Evolutionary conservation across 164 flowering plant species (phyloP), one percentile per base, ranked within the genome.

Genomic region (Kingdonia uniflora): DNA sequence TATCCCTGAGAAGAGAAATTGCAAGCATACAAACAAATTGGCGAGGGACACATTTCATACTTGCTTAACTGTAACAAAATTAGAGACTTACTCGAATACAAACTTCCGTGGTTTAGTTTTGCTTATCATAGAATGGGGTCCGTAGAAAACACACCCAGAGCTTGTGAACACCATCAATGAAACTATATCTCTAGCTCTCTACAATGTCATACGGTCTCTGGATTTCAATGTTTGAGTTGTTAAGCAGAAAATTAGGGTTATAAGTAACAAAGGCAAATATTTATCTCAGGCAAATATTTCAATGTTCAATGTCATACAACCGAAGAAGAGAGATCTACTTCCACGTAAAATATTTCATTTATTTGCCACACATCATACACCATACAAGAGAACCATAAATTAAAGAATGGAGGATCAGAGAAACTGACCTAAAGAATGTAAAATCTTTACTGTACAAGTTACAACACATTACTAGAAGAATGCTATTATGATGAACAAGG

Each of bases 401-500:
- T 13, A 46, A 56, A 33, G 2, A 25, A n/a, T n/a, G n/a, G 8
- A 39, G 21, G 24, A 10, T 33, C 33, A 52, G 17, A 52, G 23
- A n/a, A 21, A 19, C 44, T 58, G 48, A 19, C 20, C 6, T 5
- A 44, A 19, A 64, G 39, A 59, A 60, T 20, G 56, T 11, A 11
- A 42, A 49, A n/a, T n/a, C n/a, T n/a, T n/a, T n/a, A n/a, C n/a
- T 29, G 35, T 29, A 29, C 35, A 29, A 8, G n/a, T n/a, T n/a
- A n/a, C n/a, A n/a, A n/a, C n/a, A 61, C 66, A 61, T 10, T 22
- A 37, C 7, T 5, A 29, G 6, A 21, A 5, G 10, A 29, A 29
- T 8, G 21, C 19, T 6, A 11, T 37, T 56, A 46, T 63, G 67
- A 73, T 24, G 76, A 63, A 67, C 87, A 87, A 63, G 78, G 71